A percentile compares a stretch with the other conserved stretches of the same genome.
Conservation (phyloP, 768 basidiomycete species). For the Suillus discolor region DNA sequence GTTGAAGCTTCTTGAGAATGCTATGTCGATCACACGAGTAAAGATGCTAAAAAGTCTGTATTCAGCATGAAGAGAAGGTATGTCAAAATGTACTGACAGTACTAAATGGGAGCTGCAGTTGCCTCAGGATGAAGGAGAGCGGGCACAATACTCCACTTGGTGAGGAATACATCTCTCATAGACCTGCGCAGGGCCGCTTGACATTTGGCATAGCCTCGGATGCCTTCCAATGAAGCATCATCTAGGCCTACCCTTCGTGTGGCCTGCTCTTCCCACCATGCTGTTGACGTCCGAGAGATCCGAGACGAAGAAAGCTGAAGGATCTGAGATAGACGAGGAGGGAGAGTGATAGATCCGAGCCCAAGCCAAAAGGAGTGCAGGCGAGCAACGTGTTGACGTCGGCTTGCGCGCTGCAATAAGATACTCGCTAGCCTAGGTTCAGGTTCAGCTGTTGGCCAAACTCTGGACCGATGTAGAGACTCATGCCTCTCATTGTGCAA, state of each 20-base stretch:
- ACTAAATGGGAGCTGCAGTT: neutral
- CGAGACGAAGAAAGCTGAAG: no score
- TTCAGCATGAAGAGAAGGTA: no score
- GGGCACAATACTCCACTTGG: neutral
- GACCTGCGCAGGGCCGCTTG: neutral
- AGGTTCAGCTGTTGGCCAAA: no score
- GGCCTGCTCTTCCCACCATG: constrained; percentile 3
- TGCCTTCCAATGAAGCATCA: neutral
- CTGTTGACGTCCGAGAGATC: no score
- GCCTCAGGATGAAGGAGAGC: neutral
- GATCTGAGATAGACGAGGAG: no score
- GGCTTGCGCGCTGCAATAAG: no score
- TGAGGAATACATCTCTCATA: neutral
- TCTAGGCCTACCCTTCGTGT: neutral
- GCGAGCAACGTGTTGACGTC: no score
- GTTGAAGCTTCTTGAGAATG: neutral
- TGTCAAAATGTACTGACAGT: neutral
- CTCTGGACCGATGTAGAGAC: no score
- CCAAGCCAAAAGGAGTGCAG: no score
- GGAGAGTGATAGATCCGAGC: no score
- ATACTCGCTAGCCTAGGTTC: no score
- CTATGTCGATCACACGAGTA: neutral
- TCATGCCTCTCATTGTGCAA: no score
- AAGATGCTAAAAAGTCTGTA: neutral
- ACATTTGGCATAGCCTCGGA: neutral